phyloP scores from a whole-genome alignment of 257 asterid species.

The Solanum ossicruentum region DNA sequence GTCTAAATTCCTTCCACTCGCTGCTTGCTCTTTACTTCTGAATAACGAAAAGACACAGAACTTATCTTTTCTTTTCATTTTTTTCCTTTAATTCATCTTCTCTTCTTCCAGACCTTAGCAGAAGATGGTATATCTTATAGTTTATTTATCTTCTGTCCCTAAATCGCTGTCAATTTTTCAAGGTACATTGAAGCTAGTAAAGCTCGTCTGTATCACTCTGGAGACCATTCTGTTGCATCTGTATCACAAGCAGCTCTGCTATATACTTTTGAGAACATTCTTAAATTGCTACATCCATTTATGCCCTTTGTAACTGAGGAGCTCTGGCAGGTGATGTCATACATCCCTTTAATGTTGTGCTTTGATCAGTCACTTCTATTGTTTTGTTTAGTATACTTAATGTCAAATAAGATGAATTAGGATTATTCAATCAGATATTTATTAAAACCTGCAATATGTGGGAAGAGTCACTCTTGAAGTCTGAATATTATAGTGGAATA shows the following conservation, averaged over 20 bases:
- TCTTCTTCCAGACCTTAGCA: neutral
- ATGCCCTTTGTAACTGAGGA: slow-evolving; percentile 98
- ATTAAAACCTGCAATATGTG: neutral
- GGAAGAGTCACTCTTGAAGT: neutral
- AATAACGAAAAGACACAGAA: neutral
- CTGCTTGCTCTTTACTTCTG: neutral
- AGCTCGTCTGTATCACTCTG: slow-evolving; percentile 69
- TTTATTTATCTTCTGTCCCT: neutral
- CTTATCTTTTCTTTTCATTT: neutral
- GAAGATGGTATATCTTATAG: neutral
- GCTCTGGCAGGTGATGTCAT: slow-evolving; percentile 85
- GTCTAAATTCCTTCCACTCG: neutral
- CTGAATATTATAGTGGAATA: neutral
- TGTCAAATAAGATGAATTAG: neutral
- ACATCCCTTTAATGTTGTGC: neutral
- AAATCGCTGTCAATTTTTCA: slow-evolving; percentile 3
- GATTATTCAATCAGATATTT: neutral
- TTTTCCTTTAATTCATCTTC: neutral
- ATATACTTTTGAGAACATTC: slow-evolving; percentile 61
- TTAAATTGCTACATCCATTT: slow-evolving; percentile 87
- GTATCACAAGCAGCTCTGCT: slow-evolving; percentile 76
- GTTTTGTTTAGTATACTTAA: neutral
- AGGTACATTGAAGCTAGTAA: slow-evolving; percentile 99
- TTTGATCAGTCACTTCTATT: neutral
- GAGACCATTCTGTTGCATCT: slow-evolving; percentile 38